Percentiles rank a stretch among this genome's conserved stretches.
Evolutionary conservation across 768 basidiomycete genomes (phyloP).

Genomic region (Lactarius pseudohatsudake): DNA sequence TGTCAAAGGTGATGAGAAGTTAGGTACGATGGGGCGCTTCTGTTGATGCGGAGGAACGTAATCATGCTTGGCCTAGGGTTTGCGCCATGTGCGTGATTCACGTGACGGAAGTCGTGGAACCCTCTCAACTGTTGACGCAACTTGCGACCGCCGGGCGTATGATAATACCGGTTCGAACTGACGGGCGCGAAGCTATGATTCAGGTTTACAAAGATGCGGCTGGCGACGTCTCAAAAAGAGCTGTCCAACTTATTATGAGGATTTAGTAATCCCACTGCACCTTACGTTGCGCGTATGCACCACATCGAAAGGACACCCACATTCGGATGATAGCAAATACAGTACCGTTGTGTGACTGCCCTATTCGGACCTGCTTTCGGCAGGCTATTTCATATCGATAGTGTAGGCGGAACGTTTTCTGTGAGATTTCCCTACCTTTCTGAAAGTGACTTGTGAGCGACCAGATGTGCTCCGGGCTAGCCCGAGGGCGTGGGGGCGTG

Average conservation of each 20-base stretch:
- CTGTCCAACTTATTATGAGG: conserved; percentile 50
- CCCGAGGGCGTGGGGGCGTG: neutral
- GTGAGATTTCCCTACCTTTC: neutral
- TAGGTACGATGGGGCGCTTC: conserved; percentile 45
- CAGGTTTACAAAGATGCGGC: conserved; percentile 75
- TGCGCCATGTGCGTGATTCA: conserved; percentile 58
- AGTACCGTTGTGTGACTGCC: neutral
- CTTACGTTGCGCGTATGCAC: neutral
- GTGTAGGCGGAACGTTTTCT: neutral
- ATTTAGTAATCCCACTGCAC: neutral
- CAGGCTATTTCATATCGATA: neutral
- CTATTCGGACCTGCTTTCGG: neutral
- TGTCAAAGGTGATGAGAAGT: conserved; percentile 74
- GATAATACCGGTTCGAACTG: conserved; percentile 83
- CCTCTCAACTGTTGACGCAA: conserved; percentile 62
- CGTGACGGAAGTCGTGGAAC: conserved; percentile 61
- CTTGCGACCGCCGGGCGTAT: conserved; percentile 72
- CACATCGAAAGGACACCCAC: neutral
- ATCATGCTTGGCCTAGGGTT: conserved; percentile 12
- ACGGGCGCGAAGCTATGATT: conserved; percentile 53
- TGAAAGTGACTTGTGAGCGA: neutral
- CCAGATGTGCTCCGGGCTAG: neutral
- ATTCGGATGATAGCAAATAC: neutral
- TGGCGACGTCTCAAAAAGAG: conserved; percentile 62
- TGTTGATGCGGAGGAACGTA: neutral